These are phyloP conservation scores for Ambrosia hybrid DNA, from an alignment of 140 eudicot species.

Conservation along the genomic window DNA sequence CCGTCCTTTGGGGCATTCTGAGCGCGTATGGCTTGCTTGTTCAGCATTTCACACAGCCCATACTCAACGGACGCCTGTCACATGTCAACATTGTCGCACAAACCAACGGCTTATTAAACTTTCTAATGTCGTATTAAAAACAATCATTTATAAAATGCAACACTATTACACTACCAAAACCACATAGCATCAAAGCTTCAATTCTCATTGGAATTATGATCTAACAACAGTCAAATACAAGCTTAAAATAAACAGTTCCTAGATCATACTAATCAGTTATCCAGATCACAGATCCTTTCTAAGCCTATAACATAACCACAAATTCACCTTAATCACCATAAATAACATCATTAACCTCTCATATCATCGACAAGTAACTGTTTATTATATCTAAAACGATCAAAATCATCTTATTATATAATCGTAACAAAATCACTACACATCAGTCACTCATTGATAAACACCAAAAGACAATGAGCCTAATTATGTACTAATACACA, in stretches of 20 bases:
- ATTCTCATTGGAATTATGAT: too few species aligned
- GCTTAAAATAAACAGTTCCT: not conserved
- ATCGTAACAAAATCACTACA: too few species aligned
- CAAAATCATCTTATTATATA: too few species aligned
- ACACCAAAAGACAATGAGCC: not conserved
- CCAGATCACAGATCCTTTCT: not conserved
- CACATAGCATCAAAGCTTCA: too few species aligned
- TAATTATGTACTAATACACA: not conserved
- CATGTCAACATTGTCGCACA: conserved; percentile 1
- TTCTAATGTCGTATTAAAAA: not conserved
- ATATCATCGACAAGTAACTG: not conserved
- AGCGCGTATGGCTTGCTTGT: conserved; percentile 65
- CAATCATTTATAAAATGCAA: not conserved
- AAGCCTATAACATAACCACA: conserved; percentile 1
- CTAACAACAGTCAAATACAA: not conserved
- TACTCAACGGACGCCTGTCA: conserved; percentile 85
- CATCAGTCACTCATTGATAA: not conserved
- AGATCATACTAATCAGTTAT: not conserved
- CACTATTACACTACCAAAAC: too few species aligned
- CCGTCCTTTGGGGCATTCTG: conserved; percentile 80
- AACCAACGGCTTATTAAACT: not conserved
- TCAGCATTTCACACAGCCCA: conserved; percentile 95
- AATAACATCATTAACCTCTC: not conserved
- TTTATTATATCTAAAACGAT: not conserved
- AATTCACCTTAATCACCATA: not conserved